Base-by-base conservation (phyloP, 495 filamentous ascomycete genomes). In the Aspergillus affinis region DNA sequence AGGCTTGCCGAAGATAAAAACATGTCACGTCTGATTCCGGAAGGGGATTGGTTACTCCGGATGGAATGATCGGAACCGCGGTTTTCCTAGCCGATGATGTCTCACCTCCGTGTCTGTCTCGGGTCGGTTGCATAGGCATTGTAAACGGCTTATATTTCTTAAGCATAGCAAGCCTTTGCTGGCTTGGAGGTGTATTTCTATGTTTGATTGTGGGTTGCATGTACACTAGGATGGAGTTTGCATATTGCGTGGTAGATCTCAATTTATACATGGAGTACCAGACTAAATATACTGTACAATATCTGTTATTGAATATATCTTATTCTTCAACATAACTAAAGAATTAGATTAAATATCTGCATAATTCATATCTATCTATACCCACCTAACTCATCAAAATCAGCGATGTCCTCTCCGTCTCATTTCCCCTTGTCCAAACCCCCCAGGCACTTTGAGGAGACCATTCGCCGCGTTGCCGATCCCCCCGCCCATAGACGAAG, bases 371-470 rank as follows among this genome's bases (percentile, higher is more conserved):
- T 41, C 36, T 44, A 36, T 44, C 55, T 58, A 58, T 50, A 32
- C 10, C 23, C 45, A 49, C 51, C 19, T 21, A 50, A 41, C 47
- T 47, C 55, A 51, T 58, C 30, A 32, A 50, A 51, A 48, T 73
- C 61, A 77, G n/a, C 74, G 72, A 72, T 78, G 70, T 8, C 74
- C 74, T 30, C 75, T 63, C 66, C 75, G 71, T 47, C 74, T 65
- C 48, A 60, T 18, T 66, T 76, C 74, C n/a, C 65, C 67, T 46
- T 73, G 71, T 2, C 69, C 76, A 53, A 72, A 75, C 10, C 68
- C 66, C n/a, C 70, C 62, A 3, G 75, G 72, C 0, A 76, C 70
- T 52, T 72, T 76, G 4, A 74, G 59, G 6, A 76, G 17, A 19
- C 72, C 68, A 58, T 72, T 72, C 10, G 65, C 60, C 26, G 64